These are phyloP conservation scores for Puya raimondii DNA, from an alignment of 176 grass and related monocot genomes.

Conservation along the genomic window DNA sequence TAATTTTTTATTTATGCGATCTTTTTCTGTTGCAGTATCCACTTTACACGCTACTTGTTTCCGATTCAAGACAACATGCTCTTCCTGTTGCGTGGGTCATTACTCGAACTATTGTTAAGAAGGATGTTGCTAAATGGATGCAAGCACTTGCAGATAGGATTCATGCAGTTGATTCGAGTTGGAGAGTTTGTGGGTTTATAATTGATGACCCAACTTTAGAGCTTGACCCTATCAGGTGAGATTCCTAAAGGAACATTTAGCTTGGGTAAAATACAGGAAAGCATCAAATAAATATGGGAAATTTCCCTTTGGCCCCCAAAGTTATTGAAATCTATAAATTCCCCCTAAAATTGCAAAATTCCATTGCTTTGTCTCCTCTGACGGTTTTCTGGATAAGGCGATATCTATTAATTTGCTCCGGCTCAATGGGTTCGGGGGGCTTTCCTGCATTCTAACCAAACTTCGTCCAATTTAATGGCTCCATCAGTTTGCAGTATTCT, in stretches of 20 bases:
- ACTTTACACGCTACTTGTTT: constrained; percentile 69
- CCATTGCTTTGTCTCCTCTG: no score
- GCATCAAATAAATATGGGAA: no score
- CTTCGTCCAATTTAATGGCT: neutral
- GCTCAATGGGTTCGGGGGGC: no score
- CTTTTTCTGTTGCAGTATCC: constrained; percentile 59
- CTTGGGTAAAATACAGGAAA: no score
- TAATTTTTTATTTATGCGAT: neutral
- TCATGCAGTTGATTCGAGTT: constrained; percentile 48
- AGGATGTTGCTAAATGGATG: constrained; percentile 82
- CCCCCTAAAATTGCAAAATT: no score
- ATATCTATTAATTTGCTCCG: neutral
- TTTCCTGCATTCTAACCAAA: no score
- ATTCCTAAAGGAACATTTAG: neutral
- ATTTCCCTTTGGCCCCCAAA: constrained; percentile 2
- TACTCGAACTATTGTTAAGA: constrained; percentile 70
- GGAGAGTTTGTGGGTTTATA: constrained; percentile 61
- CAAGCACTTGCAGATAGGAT: constrained; percentile 63
- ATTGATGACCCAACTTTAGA: constrained; percentile 78
- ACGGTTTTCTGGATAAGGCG: no score
- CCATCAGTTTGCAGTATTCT: neutral
- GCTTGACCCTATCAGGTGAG: constrained; percentile 68
- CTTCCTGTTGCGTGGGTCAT: constrained; percentile 89
- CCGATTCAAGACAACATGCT: constrained; percentile 76
- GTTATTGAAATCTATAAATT: no score